Conservation (phyloP, 768 basidiomycete genomes). For the Plicaturopsis crispa region DNA sequence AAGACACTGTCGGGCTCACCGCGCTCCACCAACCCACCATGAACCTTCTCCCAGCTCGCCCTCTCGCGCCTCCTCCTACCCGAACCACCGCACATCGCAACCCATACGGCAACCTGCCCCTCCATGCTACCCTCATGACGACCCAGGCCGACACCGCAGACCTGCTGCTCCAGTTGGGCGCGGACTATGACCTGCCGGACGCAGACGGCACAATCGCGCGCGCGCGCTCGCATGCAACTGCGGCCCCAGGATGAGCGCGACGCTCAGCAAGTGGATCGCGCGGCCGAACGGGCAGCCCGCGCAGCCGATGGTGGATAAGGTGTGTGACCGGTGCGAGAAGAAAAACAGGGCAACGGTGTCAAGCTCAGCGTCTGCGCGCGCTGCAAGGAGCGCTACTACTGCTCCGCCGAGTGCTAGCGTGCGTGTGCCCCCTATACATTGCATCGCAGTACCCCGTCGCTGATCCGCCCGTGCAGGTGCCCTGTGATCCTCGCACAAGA, state of each 20-base stretch:
- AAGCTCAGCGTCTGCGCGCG: constrained; percentile 33
- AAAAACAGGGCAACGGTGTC: constrained; percentile 13
- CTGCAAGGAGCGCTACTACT: constrained; percentile 43
- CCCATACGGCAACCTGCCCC: constrained; percentile 1
- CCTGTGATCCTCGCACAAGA: constrained; percentile 44
- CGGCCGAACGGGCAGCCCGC: constrained; percentile 35
- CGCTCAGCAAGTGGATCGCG: constrained; percentile 37
- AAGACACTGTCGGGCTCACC: constrained; percentile 41
- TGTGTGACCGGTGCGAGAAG: constrained; percentile 31
- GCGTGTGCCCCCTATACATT: constrained; percentile 12
- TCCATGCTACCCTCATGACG: constrained; percentile 1
- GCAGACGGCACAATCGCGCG: constrained; percentile 23
- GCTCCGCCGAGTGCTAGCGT: constrained; percentile 50
- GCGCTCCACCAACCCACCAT: constrained; percentile 34
- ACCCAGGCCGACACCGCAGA: constrained; percentile 4
- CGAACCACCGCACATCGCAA: constrained; percentile 7
- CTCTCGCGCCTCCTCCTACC: constrained; percentile 7
- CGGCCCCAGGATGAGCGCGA: constrained; percentile 38
- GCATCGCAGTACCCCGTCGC: background rate
- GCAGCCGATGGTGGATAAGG: constrained; percentile 34
- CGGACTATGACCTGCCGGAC: constrained; percentile 3
- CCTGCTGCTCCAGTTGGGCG: constrained; percentile 7
- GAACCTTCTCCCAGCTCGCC: background rate
- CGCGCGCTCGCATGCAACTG: constrained; percentile 13
- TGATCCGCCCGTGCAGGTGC: constrained; percentile 22